Evolutionary conservation across 371 early-diverging fungal species (phyloP).

Genomic region (Cokeromyces recurvatus): DNA sequence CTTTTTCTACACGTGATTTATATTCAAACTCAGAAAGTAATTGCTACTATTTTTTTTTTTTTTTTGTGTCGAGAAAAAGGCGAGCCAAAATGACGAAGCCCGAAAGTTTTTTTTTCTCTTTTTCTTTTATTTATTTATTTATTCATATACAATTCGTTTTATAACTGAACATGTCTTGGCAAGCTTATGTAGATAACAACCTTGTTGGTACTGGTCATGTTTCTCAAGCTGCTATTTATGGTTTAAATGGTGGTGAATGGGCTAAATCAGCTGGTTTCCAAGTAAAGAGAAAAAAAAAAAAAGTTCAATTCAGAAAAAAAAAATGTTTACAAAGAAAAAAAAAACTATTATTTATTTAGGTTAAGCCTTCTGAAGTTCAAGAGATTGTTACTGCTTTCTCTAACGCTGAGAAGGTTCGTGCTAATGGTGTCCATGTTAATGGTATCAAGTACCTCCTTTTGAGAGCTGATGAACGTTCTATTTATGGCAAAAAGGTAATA

Average conservation of each 20-base stretch:
- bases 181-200: constrained; percentile 82
- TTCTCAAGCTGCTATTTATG: constrained; percentile 72
- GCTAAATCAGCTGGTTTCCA: constrained; percentile 70
- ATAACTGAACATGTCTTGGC: constrained; percentile 71
- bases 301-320: too few species aligned
- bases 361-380: constrained; percentile 51
- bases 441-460: constrained; percentile 75
- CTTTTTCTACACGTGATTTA: too few species aligned
- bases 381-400: constrained; percentile 61
- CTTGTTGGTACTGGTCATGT: constrained; percentile 78
- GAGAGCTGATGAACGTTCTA: constrained; percentile 57
- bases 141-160: background rate
- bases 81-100: too few species aligned
- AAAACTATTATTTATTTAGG: constrained; percentile 29
- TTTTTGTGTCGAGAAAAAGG: too few species aligned
- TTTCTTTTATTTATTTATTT: constrained; percentile 4
- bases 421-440: constrained; percentile 63
- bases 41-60: too few species aligned
- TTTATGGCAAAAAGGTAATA: constrained; percentile 81
- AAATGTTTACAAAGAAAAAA: background rate
- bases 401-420: constrained; percentile 53
- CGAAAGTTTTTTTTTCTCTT: constrained; percentile 2
- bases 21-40: too few species aligned
- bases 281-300: constrained; percentile 33
- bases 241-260: constrained; percentile 72